These are phyloP conservation scores for Boletellus deceptivus DNA, from an alignment of 1,284 basidiomycete species.

Conservation along the genomic window DNA sequence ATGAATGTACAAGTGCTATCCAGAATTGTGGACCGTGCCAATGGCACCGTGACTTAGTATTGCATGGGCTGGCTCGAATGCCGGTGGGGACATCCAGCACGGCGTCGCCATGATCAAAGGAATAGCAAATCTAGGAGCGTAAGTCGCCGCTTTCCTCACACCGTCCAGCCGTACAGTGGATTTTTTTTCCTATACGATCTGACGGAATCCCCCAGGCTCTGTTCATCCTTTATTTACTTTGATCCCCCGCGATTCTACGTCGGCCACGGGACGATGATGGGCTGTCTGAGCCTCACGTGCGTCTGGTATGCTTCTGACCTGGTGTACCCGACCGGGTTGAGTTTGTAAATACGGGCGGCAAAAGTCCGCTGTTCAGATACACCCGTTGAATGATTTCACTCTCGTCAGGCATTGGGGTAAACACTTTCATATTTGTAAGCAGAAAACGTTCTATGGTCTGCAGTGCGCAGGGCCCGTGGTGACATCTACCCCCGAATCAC, in stretches of 20 bases:
- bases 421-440: no score
- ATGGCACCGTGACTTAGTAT: no score
- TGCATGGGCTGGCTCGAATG: constrained; percentile 55
- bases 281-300: constrained; percentile 40
- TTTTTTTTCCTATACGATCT: background rate
- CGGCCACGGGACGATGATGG: constrained; percentile 52
- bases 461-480: no score
- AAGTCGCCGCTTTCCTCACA: constrained; percentile 2
- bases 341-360: constrained; percentile 42
- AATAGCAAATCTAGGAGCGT: constrained; percentile 50
- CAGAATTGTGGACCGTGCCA: no score
- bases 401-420: no score
- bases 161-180: no score
- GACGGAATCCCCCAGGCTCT: constrained; percentile 25
- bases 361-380: constrained; percentile 47
- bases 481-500: no score
- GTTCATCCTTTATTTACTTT: constrained; percentile 42
- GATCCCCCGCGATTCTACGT: constrained; percentile 46
- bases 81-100: constrained; percentile 53
- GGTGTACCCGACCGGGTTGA: constrained; percentile 17
- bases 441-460: no score
- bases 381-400: constrained; percentile 7
- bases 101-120: constrained; percentile 57
- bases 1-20: no score
- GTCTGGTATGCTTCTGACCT: background rate